These are phyloP conservation scores for Diaporthe capsici DNA, from an alignment of 2,329 filamentous ascomycete genomes.

Conservation along the genomic window DNA sequence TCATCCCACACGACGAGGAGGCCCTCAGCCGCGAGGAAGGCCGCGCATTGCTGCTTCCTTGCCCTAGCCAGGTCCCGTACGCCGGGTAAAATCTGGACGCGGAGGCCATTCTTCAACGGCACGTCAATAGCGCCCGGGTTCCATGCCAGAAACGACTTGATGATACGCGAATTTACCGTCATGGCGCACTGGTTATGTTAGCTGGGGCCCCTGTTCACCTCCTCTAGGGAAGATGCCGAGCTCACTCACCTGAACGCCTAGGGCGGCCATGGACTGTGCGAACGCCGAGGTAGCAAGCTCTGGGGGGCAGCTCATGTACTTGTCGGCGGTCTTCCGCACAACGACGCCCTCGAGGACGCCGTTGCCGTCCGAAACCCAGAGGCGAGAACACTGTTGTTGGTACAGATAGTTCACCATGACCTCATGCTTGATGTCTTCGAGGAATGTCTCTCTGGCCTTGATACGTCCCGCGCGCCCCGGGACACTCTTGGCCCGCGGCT, in stretches of 20 bases:
- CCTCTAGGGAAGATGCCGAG: not conserved
- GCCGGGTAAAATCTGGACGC: constrained; percentile 81
- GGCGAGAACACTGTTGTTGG: constrained; percentile 81
- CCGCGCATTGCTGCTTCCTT: constrained; percentile 84
- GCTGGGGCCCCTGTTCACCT: not conserved
- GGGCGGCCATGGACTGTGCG: constrained; percentile 73
- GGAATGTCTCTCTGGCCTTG: constrained; percentile 64
- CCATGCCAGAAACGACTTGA: constrained; percentile 83
- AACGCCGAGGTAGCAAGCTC: constrained; percentile 74
- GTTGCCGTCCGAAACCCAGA: constrained; percentile 80
- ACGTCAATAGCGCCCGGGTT: constrained; percentile 81
- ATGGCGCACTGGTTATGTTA: constrained; percentile 73
- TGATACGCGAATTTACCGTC: constrained; percentile 84
- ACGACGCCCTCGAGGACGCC: constrained; percentile 81
- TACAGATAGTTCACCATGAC: constrained; percentile 89
- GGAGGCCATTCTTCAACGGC: constrained; percentile 81
- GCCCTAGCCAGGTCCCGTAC: constrained; percentile 79
- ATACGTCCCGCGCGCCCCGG: constrained; percentile 59
- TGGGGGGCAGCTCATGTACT: constrained; percentile 81
- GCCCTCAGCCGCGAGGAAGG: constrained; percentile 80
- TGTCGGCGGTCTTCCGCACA: constrained; percentile 75
- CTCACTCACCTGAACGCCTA: constrained; percentile 79
- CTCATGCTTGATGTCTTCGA: constrained; percentile 84
- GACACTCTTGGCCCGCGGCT: constrained; percentile 67
- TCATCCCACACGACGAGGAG: constrained; percentile 88